Percentiles rank a stretch among this genome's conserved stretches.
Evolutionary conservation across 331 rosid species (phyloP).

Genomic region (Acacia concinna): DNA sequence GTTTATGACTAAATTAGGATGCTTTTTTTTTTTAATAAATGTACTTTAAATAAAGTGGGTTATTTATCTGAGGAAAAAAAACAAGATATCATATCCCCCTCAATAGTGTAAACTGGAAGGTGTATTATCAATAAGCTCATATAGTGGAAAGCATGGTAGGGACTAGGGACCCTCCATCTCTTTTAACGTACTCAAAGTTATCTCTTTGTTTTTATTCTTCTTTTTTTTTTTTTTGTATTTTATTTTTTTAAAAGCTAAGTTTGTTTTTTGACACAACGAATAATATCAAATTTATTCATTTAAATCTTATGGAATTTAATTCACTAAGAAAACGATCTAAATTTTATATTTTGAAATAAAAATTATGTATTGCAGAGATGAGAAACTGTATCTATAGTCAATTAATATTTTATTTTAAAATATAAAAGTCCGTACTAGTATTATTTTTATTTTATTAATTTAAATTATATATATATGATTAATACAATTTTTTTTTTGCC

Average conservation of each 20-base stretch:
- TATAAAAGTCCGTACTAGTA: too few relatives aligned
- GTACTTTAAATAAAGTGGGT: neutral
- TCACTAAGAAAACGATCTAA: neutral
- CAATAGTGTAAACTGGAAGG: conserved; percentile 43
- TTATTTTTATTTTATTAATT: neutral
- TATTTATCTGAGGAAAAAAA: conserved; percentile 12
- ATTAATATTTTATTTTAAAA: neutral
- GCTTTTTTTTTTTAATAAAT: neutral
- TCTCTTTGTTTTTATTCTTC: conserved; percentile 17
- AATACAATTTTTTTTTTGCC: too few relatives aligned
- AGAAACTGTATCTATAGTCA: neutral
- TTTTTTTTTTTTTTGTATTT: neutral
- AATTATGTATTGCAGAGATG: neutral
- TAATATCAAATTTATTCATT: neutral
- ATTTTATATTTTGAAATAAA: neutral
- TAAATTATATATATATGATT: too few relatives aligned
- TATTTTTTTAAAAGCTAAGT: neutral
- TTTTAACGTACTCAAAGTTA: conserved; percentile 40
- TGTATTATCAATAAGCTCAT: conserved; percentile 46
- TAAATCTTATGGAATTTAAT: neutral
- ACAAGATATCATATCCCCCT: conserved; percentile 47
- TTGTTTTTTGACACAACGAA: neutral
- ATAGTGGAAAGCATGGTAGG: conserved; percentile 54
- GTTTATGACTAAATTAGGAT: neutral
- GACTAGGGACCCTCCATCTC: conserved; percentile 56